These are phyloP conservation scores for Backusella sp. DNA, from an alignment of 192 early-diverging fungal genomes.

Conservation along the genomic window DNA sequence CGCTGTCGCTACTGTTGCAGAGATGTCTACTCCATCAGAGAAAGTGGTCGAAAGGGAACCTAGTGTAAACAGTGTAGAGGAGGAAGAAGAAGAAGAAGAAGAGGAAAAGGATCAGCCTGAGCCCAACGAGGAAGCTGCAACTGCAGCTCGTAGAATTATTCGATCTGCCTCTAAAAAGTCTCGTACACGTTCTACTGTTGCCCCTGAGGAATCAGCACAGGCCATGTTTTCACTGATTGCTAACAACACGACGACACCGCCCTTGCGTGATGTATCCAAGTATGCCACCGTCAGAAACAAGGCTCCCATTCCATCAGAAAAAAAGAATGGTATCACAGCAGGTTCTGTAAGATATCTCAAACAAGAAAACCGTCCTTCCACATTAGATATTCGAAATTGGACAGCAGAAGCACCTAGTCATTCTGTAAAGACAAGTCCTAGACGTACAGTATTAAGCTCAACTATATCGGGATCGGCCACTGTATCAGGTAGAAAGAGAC, in stretches of 20 bases:
- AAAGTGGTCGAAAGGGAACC: not conserved
- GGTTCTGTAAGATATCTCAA: slow-evolving; percentile 10
- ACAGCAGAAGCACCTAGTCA: not conserved
- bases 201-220: slow-evolving; percentile 6
- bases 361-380: not conserved
- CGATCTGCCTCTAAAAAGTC: slow-evolving; percentile 23
- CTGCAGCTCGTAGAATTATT: slow-evolving; percentile 22
- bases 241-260: not conserved
- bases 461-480: slow-evolving; percentile 4
- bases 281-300: slow-evolving; percentile 16
- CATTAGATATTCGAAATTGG: slow-evolving; percentile 13
- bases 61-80: not conserved
- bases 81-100: not conserved
- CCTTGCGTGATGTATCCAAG: not conserved
- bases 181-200: slow-evolving; percentile 12
- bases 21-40: not conserved
- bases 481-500: not conserved
- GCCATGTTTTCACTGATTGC: slow-evolving; percentile 13
- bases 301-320: not conserved
- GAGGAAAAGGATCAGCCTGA: not conserved
- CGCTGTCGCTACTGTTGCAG: not conserved
- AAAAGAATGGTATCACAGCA: slow-evolving; percentile 16
- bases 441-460: slow-evolving; percentile 5
- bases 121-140: slow-evolving; percentile 7
- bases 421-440: slow-evolving; percentile 4